These are phyloP conservation scores for Ramichloridium luteum DNA, from an alignment of 2,329 filamentous ascomycete genomes.

Conservation along the genomic window DNA sequence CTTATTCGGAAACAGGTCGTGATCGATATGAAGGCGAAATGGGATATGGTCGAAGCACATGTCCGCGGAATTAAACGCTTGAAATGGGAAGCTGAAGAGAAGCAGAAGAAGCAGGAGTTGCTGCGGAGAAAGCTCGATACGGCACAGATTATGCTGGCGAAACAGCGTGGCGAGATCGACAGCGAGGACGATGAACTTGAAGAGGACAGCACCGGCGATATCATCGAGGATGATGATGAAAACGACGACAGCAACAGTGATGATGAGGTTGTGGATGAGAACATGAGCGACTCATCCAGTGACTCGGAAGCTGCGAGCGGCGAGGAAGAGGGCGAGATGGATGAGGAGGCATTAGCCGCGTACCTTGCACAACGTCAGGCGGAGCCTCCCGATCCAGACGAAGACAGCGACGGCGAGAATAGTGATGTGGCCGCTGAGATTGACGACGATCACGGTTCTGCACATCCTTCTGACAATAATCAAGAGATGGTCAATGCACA, in stretches of 20 bases:
- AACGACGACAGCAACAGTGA: constrained; percentile 22
- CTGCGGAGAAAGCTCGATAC: constrained; percentile 43
- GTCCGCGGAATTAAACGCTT: constrained; percentile 45
- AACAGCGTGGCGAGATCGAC: constrained; percentile 20
- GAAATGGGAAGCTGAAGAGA: constrained; percentile 50
- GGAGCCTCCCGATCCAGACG: constrained; percentile 18
- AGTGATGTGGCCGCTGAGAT: constrained; percentile 8
- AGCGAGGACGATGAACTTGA: constrained; percentile 22
- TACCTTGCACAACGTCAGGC: constrained; percentile 19
- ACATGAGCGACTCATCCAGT: constrained; percentile 21
- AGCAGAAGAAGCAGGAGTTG: constrained; percentile 59
- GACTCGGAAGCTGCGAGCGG: constrained; percentile 35
- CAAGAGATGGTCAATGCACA: too few species aligned
- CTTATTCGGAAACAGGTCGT: constrained; percentile 61
- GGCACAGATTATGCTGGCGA: constrained; percentile 21
- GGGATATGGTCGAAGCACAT: constrained; percentile 46
- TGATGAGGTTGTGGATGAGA: constrained; percentile 13
- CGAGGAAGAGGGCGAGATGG: constrained; percentile 39
- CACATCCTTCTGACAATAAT: too few species aligned
- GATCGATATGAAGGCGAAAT: constrained; percentile 49
- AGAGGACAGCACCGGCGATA: constrained; percentile 10
- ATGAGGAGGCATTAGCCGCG: constrained; percentile 36
- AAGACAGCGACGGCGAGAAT: constrained; percentile 22
- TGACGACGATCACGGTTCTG: constrained; percentile 2
- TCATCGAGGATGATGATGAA: constrained; percentile 26